Base-by-base conservation (phyloP, 2,329 filamentous ascomycete genomes). In the Alternaria arborescens region DNA sequence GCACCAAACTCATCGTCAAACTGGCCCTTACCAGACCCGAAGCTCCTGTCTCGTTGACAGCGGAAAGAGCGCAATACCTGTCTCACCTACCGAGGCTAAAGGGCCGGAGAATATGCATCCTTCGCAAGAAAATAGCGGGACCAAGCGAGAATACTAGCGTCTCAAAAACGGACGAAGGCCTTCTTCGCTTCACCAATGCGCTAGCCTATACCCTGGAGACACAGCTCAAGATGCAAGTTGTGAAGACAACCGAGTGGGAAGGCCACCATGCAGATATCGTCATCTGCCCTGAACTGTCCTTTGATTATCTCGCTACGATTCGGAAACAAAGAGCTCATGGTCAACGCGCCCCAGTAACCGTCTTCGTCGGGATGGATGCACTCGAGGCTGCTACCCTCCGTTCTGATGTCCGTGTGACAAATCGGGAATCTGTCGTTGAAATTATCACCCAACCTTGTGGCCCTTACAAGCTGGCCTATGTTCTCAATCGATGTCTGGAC, bases 371-470 rank as follows among this genome's bases (percentile, higher is more conserved):
- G 1, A 68, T 77, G 58, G 74, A 78, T 43, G 68, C 66, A 14
- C 61, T 76, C 0, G 74, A 79, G 61, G 75, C 75, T 16, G 64
- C 75, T 2, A 72, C 72, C 7, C 58, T 78, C n/a, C 70, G 74
- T 10, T 71, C 71, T 2, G 75, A 78, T 51, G 72, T 64, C 10
- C 73, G 75, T 5, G 65, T 77, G 0, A 36, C 54, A 12, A 73
- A 62, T 36, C 70, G 68, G 32, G 69, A 77, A 48, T 72, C 69
- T 8, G 71, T 76, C 2, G 74, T 77, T 0, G 75, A 78, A 48
- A 71, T 78, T 4, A 69, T 76, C 26, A 73, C 73, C 3, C 76
- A 78, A 32, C 76, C 76, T n/a, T 74, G 72, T 51, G 76, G 76
- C 22, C 74, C 76, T 5, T 67, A 70, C 36, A 78, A 78, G 44